Percentiles rank a stretch among this genome's conserved stretches.
Conservation (phyloP, 306 rosid genomes). For the Medicago ruthenica region DNA sequence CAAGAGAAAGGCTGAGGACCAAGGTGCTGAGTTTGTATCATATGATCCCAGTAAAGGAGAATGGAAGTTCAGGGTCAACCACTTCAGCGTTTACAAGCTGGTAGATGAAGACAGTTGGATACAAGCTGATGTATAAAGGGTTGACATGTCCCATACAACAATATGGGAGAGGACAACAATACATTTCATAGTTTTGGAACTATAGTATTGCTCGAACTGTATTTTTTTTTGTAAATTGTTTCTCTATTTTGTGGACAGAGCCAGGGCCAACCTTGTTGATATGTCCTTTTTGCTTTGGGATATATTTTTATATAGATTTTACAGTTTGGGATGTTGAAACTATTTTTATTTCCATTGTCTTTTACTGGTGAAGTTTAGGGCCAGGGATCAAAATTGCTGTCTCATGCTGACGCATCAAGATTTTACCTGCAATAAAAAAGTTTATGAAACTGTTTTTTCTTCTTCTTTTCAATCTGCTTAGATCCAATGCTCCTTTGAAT, state of each 20-base stretch:
- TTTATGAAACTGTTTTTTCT: neutral
- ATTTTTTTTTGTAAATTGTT: slow-evolving; percentile 42
- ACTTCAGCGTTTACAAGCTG: slow-evolving; percentile 75
- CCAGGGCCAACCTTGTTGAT: slow-evolving; percentile 32
- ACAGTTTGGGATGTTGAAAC: slow-evolving; percentile 35
- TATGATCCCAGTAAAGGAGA: slow-evolving; percentile 81
- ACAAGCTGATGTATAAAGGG: slow-evolving; percentile 17
- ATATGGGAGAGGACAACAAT: slow-evolving; percentile 7
- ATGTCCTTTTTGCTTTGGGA: slow-evolving; percentile 36
- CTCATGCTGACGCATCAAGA: neutral
- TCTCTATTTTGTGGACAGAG: slow-evolving; percentile 38
- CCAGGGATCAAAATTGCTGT: slow-evolving; percentile 6
- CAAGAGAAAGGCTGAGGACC: slow-evolving; percentile 90
- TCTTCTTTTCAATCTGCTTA: neutral
- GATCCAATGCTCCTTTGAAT: slow-evolving; percentile 1
- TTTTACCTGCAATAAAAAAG: neutral
- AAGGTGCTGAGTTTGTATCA: slow-evolving; percentile 88
- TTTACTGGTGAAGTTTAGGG: slow-evolving; percentile 12
- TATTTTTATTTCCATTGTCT: neutral
- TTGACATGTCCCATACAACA: neutral
- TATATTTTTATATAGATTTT: slow-evolving; percentile 30
- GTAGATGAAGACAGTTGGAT: slow-evolving; percentile 54
- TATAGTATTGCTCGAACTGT: slow-evolving; percentile 35
- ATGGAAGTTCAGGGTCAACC: slow-evolving; percentile 91
- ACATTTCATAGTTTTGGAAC: slow-evolving; percentile 41